A percentile compares a stretch with the other conserved stretches of the same genome.
These are phyloP conservation scores for Chloris gayana DNA, from an alignment of 176 grass and related monocot species.

Conservation along the genomic window DNA sequence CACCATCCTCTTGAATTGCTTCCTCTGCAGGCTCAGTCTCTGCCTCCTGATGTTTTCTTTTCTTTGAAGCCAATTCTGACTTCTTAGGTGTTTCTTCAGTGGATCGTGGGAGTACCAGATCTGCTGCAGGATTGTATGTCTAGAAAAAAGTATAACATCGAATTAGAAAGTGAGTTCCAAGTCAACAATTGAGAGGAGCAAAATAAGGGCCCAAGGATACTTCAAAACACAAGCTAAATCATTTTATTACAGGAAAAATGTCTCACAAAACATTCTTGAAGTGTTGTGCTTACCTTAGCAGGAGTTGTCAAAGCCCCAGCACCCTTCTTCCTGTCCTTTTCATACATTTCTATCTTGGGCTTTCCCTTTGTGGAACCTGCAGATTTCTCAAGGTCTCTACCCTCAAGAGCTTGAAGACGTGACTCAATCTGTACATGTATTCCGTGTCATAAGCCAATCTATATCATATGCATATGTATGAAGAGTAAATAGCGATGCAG, in stretches of 20 bases:
- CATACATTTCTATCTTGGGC: conserved; percentile 87
- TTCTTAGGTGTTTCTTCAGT: conserved; percentile 49
- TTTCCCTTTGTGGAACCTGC: conserved; percentile 81
- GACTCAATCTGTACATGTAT: conserved; percentile 70
- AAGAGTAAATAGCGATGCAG: not conserved
- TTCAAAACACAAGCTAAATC: not conserved
- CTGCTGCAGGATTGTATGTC: conserved; percentile 80
- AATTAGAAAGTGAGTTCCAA: not conserved
- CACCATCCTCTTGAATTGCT: conserved; percentile 26
- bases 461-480: not conserved
- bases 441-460: not conserved
- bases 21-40: not conserved
- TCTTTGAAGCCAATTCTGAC: conserved; percentile 49
- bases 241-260: not conserved
- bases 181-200: not conserved
- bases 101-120: conserved; percentile 50
- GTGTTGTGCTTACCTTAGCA: conserved; percentile 60
- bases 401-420: conserved; percentile 71
- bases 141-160: conserved; percentile 14
- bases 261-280: not conserved
- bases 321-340: conserved; percentile 86
- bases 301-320: conserved; percentile 74
- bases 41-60: conserved; percentile 58
- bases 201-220: not conserved
- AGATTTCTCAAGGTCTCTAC: conserved; percentile 77